phyloP scores from a whole-genome alignment of 768 basidiomycete species.

The Mycena indigotica region DNA sequence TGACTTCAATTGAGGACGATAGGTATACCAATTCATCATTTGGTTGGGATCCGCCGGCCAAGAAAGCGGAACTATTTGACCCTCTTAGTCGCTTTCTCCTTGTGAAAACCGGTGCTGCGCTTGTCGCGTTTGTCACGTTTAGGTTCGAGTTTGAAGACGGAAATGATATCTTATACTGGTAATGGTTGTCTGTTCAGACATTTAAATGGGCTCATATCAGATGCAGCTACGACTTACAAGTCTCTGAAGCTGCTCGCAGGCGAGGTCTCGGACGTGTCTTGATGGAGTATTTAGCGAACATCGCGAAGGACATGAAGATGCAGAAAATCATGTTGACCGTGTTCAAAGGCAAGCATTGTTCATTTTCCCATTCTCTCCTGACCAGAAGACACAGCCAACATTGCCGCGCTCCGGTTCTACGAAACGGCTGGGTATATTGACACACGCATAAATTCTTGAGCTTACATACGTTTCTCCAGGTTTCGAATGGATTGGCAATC shows the following conservation, averaged over 20 bases:
- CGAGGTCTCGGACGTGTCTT: conserved; percentile 62
- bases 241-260: conserved; percentile 45
- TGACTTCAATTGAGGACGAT: neutral
- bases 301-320: conserved; percentile 60
- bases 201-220: neutral
- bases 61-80: conserved; percentile 64
- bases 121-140: conserved; percentile 58
- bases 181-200: conserved; percentile 13
- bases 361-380: neutral
- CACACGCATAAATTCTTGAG: neutral
- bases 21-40: conserved; percentile 55
- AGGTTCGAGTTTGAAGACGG: conserved; percentile 72
- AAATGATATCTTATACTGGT: conserved; percentile 74
- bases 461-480: conserved; percentile 33
- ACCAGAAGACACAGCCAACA: conserved; percentile 42
- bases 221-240: conserved; percentile 77
- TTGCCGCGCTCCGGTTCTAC: conserved; percentile 54
- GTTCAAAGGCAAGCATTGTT: conserved; percentile 57
- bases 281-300: conserved; percentile 48
- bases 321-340: conserved; percentile 75
- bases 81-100: conserved; percentile 62
- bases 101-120: conserved; percentile 28
- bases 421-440: conserved; percentile 50
- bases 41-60: conserved; percentile 63
- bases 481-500: conserved; percentile 57